A percentile compares a stretch with the other conserved stretches of the same genome.
phyloP scores from a whole-genome alignment of 2,329 filamentous ascomycete genomes.

The Mollisiaceae sp. region DNA sequence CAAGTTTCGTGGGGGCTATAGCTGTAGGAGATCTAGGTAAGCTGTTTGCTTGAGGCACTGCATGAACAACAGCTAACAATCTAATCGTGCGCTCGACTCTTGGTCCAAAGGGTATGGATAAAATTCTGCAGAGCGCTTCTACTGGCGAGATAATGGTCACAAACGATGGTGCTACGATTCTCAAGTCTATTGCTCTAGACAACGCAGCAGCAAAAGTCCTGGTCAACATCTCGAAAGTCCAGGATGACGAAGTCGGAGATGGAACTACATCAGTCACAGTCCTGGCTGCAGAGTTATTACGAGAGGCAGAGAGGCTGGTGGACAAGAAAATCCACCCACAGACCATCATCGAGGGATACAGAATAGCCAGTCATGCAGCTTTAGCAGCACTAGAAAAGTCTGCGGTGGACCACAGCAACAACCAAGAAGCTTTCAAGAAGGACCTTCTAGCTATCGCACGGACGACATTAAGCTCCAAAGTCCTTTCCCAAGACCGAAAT shows the following conservation, averaged over 20 bases:
- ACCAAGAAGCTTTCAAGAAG: slow-evolving; percentile 82
- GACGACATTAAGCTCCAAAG: slow-evolving; percentile 96
- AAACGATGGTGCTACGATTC: slow-evolving; percentile 97
- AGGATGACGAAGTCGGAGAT: slow-evolving; percentile 98
- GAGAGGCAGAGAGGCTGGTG: slow-evolving; percentile 96
- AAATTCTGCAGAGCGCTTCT: slow-evolving; percentile 72
- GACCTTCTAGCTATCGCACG: slow-evolving; percentile 90
- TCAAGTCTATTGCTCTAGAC: slow-evolving; percentile 97
- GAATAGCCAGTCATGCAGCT: slow-evolving; percentile 92
- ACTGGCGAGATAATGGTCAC: slow-evolving; percentile 98
- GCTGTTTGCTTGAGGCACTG: no score
- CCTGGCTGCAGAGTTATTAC: slow-evolving; percentile 89
- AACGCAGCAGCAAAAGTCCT: slow-evolving; percentile 98
- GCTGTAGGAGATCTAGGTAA: slow-evolving; percentile 82
- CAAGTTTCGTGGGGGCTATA: slow-evolving; percentile 96
- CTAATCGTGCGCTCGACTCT: slow-evolving; percentile 87
- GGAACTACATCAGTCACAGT: slow-evolving; percentile 98
- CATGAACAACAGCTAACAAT: slow-evolving; percentile 16
- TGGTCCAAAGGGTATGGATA: slow-evolving; percentile 80
- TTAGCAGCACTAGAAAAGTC: slow-evolving; percentile 81
- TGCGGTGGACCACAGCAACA: slow-evolving; percentile 88
- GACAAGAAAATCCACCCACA: slow-evolving; percentile 99
- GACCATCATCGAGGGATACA: slow-evolving; percentile 98
- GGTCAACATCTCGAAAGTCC: slow-evolving; percentile 99
- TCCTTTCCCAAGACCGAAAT: slow-evolving; percentile 89